A percentile compares a stretch with the other conserved stretches of the same genome.
phyloP scores from a whole-genome alignment of 371 early-diverging fungal species.

The Zychaea mexicana region DNA sequence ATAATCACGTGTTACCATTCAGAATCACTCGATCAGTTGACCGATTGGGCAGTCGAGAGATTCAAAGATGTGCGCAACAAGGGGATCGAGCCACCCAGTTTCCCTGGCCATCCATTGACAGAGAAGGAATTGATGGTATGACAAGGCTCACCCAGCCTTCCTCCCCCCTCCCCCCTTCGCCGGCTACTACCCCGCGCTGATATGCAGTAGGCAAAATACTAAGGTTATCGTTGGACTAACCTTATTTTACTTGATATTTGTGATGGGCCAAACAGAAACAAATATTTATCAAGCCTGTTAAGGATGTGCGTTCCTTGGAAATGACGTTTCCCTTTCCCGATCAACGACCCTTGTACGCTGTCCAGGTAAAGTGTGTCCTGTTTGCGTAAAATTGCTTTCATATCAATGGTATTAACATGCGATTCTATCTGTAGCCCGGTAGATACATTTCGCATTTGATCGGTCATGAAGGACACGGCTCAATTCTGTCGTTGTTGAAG shows the following conservation, averaged over 20 bases:
- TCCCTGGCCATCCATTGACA: constrained; percentile 76
- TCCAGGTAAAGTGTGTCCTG: constrained; percentile 42
- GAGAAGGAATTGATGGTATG: constrained; percentile 70
- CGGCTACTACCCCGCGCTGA: too few species aligned
- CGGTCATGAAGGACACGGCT: constrained; percentile 88
- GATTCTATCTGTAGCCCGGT: constrained; percentile 55
- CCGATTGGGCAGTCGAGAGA: constrained; percentile 79
- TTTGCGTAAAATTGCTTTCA: constrained; percentile 6
- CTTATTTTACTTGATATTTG: neutral
- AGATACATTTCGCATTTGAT: constrained; percentile 77
- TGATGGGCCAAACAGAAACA: constrained; percentile 47
- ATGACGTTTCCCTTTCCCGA: constrained; percentile 91
- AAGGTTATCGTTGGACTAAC: neutral
- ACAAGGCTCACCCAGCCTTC: neutral
- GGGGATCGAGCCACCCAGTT: constrained; percentile 69
- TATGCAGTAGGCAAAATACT: neutral
- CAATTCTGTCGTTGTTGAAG: constrained; percentile 84
- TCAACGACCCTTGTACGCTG: constrained; percentile 56
- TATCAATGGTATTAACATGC: neutral
- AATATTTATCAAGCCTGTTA: constrained; percentile 82
- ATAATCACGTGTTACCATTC: neutral
- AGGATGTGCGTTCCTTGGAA: constrained; percentile 76
- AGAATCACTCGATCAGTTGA: constrained; percentile 85
- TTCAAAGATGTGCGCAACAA: constrained; percentile 79
- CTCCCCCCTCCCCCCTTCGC: neutral